These are phyloP conservation scores for Sporothrix curviconia DNA, from an alignment of 2,329 filamentous ascomycete species.

Conservation along the genomic window DNA sequence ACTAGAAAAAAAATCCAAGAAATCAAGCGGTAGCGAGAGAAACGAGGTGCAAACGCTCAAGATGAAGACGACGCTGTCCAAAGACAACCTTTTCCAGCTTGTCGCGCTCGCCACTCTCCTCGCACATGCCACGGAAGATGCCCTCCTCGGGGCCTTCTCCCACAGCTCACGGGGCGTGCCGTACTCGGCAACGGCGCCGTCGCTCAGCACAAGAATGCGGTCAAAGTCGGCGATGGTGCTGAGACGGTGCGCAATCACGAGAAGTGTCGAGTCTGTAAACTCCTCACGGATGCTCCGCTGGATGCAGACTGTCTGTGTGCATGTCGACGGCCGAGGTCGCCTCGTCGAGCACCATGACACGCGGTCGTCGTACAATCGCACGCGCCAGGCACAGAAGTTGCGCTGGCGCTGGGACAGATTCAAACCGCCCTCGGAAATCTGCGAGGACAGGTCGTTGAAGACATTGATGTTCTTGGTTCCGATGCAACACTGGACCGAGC, in stretches of 20 bases:
- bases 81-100: conserved; percentile 43
- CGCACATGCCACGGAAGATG: conserved; percentile 57
- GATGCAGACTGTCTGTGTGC: conserved; percentile 66
- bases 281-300: conserved; percentile 67
- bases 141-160: conserved; percentile 40
- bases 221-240: conserved; percentile 75
- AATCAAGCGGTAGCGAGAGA: neutral
- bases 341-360: conserved; percentile 75
- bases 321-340: conserved; percentile 75
- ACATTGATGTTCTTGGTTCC: conserved; percentile 51
- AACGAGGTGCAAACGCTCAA: neutral
- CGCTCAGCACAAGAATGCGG: conserved; percentile 63
- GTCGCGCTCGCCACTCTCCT: conserved; percentile 53
- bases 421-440: conserved; percentile 64
- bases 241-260: conserved; percentile 70
- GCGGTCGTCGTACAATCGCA: conserved; percentile 64
- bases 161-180: conserved; percentile 58
- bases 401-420: conserved; percentile 72
- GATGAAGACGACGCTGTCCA: conserved; percentile 17
- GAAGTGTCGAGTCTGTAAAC: conserved; percentile 60
- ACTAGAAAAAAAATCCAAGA: neutral
- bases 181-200: conserved; percentile 61
- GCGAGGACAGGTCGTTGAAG: conserved; percentile 55
- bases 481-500: conserved; percentile 28
- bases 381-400: conserved; percentile 67